Percentiles rank a stretch among this genome's conserved stretches.
Evolutionary conservation across 345 rosid genomes (phyloP).

Genomic region (Aquilaria yunnanensis): DNA sequence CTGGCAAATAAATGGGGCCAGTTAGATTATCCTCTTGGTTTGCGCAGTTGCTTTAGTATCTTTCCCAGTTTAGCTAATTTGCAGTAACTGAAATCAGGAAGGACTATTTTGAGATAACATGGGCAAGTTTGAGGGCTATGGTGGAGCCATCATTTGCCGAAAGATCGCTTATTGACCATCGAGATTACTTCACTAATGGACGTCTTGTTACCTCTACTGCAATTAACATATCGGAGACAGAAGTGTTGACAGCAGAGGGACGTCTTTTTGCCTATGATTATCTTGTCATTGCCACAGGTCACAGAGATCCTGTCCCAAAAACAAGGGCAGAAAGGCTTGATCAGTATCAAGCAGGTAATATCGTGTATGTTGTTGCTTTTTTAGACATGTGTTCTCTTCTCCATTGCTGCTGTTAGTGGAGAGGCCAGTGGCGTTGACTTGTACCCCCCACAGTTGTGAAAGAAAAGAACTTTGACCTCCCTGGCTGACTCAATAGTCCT

Average conservation of each 20-base stretch:
- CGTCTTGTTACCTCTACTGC: slow-evolving; percentile 56
- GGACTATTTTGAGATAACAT: slow-evolving; percentile 85
- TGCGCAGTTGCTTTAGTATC: too few species aligned
- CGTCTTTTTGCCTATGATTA: slow-evolving; percentile 46
- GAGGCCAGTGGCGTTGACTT: not conserved
- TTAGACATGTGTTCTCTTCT: not conserved
- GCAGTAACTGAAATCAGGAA: slow-evolving; percentile 43
- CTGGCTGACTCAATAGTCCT: too few species aligned
- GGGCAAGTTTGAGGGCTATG: slow-evolving; percentile 79
- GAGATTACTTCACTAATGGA: slow-evolving; percentile 54
- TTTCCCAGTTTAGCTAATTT: too few species aligned
- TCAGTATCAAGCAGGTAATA: slow-evolving; percentile 47
- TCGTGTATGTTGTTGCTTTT: not conserved
- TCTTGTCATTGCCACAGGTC: slow-evolving; percentile 86
- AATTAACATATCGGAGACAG: slow-evolving; percentile 42
- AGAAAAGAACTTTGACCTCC: too few species aligned
- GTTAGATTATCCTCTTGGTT: too few species aligned
- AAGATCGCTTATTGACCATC: slow-evolving; percentile 64
- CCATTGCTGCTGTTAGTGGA: not conserved
- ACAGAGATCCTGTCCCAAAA: slow-evolving; percentile 41
- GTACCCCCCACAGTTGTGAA: too few species aligned
- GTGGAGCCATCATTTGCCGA: slow-evolving; percentile 79
- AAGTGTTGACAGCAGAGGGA: slow-evolving; percentile 56
- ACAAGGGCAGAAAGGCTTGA: slow-evolving; percentile 52
- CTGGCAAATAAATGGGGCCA: too few species aligned